A percentile compares a stretch with the other conserved stretches of the same genome.
Evolutionary conservation across 1,139 yeast species (phyloP).

Genomic region (Scheffersomyces illinoinensis): DNA sequence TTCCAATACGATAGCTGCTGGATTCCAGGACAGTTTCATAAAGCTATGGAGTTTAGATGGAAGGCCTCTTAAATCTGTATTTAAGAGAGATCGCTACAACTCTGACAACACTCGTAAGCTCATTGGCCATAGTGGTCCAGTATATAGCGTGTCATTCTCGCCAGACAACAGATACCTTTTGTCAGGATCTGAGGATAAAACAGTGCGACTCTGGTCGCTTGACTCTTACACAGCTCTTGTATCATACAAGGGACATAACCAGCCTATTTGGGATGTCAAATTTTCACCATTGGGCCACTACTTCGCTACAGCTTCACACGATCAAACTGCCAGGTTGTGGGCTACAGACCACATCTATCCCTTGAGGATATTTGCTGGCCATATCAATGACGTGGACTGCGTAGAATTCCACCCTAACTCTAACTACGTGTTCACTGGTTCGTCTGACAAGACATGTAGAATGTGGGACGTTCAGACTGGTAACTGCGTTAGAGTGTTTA

Average conservation of each 20-base stretch:
- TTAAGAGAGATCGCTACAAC: slow-evolving; percentile 60
- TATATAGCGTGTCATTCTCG: slow-evolving; percentile 84
- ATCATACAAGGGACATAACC: slow-evolving; percentile 93
- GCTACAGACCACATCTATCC: slow-evolving; percentile 98
- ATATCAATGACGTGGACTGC: slow-evolving; percentile 92
- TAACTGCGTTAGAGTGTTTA: slow-evolving; percentile 86
- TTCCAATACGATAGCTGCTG: slow-evolving; percentile 86
- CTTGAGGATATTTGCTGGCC: slow-evolving; percentile 94
- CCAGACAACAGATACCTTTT: slow-evolving; percentile 85
- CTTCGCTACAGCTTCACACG: slow-evolving; percentile 96
- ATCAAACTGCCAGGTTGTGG: slow-evolving; percentile 97
- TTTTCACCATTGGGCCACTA: slow-evolving; percentile 96
- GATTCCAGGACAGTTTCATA: slow-evolving; percentile 88
- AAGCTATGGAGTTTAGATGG: slow-evolving; percentile 94
- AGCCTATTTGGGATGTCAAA: slow-evolving; percentile 96
- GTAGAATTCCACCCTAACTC: slow-evolving; percentile 97
- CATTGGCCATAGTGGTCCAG: slow-evolving; percentile 93
- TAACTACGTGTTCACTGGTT: slow-evolving; percentile 90
- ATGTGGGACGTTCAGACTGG: slow-evolving; percentile 98
- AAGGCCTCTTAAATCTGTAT: slow-evolving; percentile 67
- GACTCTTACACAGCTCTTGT: slow-evolving; percentile 90
- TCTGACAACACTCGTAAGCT: slow-evolving; percentile 58
- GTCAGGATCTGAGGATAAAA: slow-evolving; percentile 87
- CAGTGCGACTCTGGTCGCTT: slow-evolving; percentile 90
- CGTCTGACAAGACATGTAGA: slow-evolving; percentile 91